phyloP scores from a whole-genome alignment of 2,329 filamentous ascomycete species.

The Paecilomyces fulvus region DNA sequence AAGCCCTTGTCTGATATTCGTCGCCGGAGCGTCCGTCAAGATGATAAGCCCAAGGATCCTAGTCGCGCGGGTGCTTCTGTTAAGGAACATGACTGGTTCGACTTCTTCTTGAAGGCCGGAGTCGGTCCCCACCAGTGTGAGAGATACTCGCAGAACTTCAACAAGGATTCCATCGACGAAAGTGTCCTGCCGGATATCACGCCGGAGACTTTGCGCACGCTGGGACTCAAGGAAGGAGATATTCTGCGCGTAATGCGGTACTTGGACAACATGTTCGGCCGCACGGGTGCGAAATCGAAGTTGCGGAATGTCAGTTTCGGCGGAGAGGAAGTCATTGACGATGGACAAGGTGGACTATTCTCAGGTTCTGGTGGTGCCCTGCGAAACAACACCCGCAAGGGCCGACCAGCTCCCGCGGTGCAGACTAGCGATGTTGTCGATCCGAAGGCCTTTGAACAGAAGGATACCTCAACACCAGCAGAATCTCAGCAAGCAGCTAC shows the following conservation, averaged over 20 bases:
- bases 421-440: slow-evolving; percentile 81
- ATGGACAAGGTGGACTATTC: slow-evolving; percentile 63
- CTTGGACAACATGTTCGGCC: slow-evolving; percentile 70
- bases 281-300: slow-evolving; percentile 49
- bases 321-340: slow-evolving; percentile 47
- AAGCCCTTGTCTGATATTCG: slow-evolving; percentile 83
- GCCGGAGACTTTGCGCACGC: slow-evolving; percentile 67
- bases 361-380: slow-evolving; percentile 85
- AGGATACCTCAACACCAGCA: slow-evolving; percentile 41
- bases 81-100: slow-evolving; percentile 91
- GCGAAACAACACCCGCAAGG: slow-evolving; percentile 90
- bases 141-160: slow-evolving; percentile 82
- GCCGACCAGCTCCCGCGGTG: slow-evolving; percentile 76
- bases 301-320: slow-evolving; percentile 47
- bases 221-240: slow-evolving; percentile 93
- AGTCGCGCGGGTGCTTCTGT: slow-evolving; percentile 35
- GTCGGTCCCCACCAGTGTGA: slow-evolving; percentile 90
- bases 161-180: slow-evolving; percentile 91
- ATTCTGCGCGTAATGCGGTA: slow-evolving; percentile 91
- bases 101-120: slow-evolving; percentile 91
- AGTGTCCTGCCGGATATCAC: slow-evolving; percentile 86
- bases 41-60: slow-evolving; percentile 40
- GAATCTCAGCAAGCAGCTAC: slow-evolving; percentile 38
- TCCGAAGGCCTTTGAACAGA: slow-evolving; percentile 70
- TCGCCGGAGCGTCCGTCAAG: slow-evolving; percentile 32